Conservation (phyloP, 768 basidiomycete genomes). For the Sarcodon sp. region DNA sequence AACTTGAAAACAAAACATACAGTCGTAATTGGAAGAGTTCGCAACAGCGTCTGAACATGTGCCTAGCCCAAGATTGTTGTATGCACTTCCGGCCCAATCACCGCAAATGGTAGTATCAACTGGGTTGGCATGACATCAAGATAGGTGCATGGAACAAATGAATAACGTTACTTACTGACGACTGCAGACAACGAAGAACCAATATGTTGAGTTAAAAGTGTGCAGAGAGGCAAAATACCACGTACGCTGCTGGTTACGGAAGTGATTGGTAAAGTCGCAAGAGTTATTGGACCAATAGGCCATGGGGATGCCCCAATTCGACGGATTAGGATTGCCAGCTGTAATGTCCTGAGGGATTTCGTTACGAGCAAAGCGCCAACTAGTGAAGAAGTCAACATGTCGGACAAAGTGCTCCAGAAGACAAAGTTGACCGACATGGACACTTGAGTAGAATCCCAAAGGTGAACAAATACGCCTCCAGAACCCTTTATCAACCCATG, state of each 20-base stretch:
- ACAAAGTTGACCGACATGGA: constrained; percentile 11
- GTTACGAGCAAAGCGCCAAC: constrained; percentile 30
- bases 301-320: constrained; percentile 27
- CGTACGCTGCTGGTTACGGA: constrained; percentile 19
- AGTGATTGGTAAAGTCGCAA: constrained; percentile 23
- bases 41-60: not conserved
- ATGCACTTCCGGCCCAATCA: constrained; percentile 28
- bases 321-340: constrained; percentile 20
- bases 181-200: no score
- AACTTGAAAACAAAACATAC: not conserved
- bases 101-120: constrained; percentile 28
- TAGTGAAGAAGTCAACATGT: no score
- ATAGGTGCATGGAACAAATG: no score
- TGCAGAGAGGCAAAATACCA: not conserved
- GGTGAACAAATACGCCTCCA: constrained; percentile 32
- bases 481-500: no score
- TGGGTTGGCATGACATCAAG: no score
- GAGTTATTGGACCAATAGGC: constrained; percentile 22
- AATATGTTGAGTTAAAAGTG: constrained; percentile 11
- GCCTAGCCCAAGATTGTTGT: constrained; percentile 3
- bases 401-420: no score
- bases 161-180: no score
- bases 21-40: not conserved
- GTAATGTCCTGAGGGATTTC: constrained; percentile 23
- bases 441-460: constrained; percentile 26